Base-by-base conservation (phyloP, 2,329 filamentous ascomycete genomes). In the Trichoderma cornu-damae region DNA sequence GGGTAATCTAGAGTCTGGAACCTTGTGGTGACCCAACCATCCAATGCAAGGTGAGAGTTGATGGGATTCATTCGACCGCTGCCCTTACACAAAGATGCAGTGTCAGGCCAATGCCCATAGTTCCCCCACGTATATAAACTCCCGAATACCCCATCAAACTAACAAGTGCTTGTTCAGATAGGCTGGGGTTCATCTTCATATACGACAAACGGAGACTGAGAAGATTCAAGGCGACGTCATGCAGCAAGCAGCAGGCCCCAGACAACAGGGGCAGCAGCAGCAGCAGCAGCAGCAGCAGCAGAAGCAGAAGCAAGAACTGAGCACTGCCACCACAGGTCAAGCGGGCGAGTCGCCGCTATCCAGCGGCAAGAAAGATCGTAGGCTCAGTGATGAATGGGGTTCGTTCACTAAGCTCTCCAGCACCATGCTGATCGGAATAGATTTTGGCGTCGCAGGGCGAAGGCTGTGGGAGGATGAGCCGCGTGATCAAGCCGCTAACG, bases 331-430 rank as follows among this genome's bases (percentile, higher is more conserved):
- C 22, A 11, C 30, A 35, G 8, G 20, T 26, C 30, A 44, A 37
- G 22, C 28, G 3, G 50, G 40, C 20, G 40, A 35, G 38, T n/a
- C 38, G 24, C 40, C 40, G 7, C 11, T 44, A 16, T 32, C 14
- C 14, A 24, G 18, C 16, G 55, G 59, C 59, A 69, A 66, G 62
- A 63, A 71, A 54, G 72, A 69, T 59, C 67, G 67, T 59, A 69
- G 68, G 61, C 67, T 68, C 64, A 77, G 72, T 22, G 76, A 76
- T 61, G 77, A 80, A 67, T 80, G 77, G 77, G 77, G 76, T 79
- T 59, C 67, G 74, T 70, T 22, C 28, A 18, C 18, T 26, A n/a
- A 42, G n/a, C 32, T 26, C 26, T 38, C 30, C 24, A 16, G 49
- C 8, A 8, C 40, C 18, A n/a, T n/a, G 2, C 2, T n/a, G 1